Conservation (phyloP, 2,329 filamentous ascomycete species). For the Calonectria multiphialidica region DNA sequence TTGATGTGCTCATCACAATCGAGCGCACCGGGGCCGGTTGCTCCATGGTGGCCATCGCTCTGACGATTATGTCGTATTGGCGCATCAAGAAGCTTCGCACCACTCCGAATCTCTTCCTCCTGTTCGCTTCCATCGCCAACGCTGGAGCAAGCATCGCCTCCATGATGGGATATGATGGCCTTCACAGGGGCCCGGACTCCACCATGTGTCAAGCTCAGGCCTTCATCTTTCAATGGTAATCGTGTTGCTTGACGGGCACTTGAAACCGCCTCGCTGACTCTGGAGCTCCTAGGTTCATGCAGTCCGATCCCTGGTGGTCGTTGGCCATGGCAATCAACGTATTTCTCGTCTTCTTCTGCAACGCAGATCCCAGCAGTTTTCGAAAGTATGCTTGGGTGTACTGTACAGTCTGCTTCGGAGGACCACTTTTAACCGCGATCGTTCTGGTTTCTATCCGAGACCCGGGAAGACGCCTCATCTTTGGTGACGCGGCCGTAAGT, state of each 20-base stretch:
- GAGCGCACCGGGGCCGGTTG: conserved; percentile 67
- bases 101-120: conserved; percentile 65
- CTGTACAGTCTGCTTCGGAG: conserved; percentile 75
- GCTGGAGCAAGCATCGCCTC: conserved; percentile 73
- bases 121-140: conserved; percentile 53
- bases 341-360: conserved; percentile 74
- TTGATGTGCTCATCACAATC: conserved; percentile 60
- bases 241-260: too few relatives aligned
- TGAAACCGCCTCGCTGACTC: neutral
- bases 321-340: conserved; percentile 88
- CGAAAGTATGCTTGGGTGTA: conserved; percentile 79
- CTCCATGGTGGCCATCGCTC: conserved; percentile 63
- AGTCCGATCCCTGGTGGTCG: conserved; percentile 81
- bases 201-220: conserved; percentile 72
- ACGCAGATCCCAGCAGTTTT: conserved; percentile 72
- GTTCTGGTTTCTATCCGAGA: conserved; percentile 70
- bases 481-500: conserved; percentile 68
- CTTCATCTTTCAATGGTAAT: conserved; percentile 74
- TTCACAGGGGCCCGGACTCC: conserved; percentile 65
- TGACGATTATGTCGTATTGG: conserved; percentile 63
- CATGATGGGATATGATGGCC: conserved; percentile 76
- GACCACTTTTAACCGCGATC: conserved; percentile 76
- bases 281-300: conserved; percentile 74
- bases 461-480: conserved; percentile 55
- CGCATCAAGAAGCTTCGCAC: conserved; percentile 65